Evolutionary conservation across 768 basidiomycete species (phyloP), one percentile per base, ranked within the genome.

Genomic region (Galerina sulciceps): DNA sequence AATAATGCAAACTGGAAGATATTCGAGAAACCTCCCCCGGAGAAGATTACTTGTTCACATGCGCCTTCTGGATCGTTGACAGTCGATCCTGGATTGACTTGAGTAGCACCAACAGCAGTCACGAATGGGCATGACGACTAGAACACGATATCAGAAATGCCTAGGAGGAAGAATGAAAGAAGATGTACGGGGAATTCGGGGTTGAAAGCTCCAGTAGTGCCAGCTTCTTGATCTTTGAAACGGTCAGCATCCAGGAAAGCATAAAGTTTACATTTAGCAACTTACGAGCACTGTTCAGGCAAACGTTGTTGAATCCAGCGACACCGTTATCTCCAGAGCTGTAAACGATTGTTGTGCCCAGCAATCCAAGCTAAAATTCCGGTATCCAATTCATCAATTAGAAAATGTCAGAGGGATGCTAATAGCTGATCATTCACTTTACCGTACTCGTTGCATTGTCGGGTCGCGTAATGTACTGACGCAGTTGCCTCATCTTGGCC

Each of bases 21-120:
- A 50, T 77, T 77, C 2, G 74, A 80, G 65, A 85, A 85, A 48
- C 84, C 84, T 45, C 84, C 84, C 18, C 84, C 75, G 13, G 82
- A 80, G 60, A 76, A 76, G 22, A 84, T 83, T 4, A 76, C 72
- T 60, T 75, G 63, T 57, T 79, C 73, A 53, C 81, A 84, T 0
- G 82, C 82, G 18, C 67, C 67, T 67, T 84, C 82, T 3, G 71
- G 70, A 37, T 83, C 79, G 23, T 63, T 67, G 0, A 84, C 76
- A 1, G 74, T 78, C 9, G 77, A 74, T n/a, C 75, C 75, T 1
- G 75, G 74, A 34, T 75, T 77, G 50, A 84, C 58, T 55, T 84
- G 82, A 4, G 83, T 85, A 0, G 77, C 80, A 10, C 83, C 83
- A 38, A 84, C 79, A 6, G 83, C 76, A 17, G 83, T 83, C 22